Base-by-base conservation (phyloP, 306 rosid species). In the Senna tora region DNA sequence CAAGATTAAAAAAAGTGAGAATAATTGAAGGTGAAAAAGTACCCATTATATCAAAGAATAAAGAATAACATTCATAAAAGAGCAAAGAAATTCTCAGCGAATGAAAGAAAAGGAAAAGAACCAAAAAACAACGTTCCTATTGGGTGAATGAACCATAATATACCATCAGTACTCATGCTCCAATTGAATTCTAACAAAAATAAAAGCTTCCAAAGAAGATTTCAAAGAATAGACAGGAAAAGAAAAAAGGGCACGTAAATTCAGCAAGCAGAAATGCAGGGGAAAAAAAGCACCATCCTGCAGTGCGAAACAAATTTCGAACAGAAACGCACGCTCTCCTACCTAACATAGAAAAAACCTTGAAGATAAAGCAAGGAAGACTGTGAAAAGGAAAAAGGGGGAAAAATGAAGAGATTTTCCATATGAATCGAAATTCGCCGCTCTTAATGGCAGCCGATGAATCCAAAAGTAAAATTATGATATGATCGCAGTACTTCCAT, bases 331-430 rank as follows among this genome's bases (percentile, higher is more conserved):
- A 60, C 47, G 53, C 69, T 69, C 75, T 74, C 74, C 62, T 70
- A 82, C 90, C 90, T 72, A 85, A 74, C 83, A 67, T 64, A 52
- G 30, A 75, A 58, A 62, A 28, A 69, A 43, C 68, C 83, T 70
- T 69, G 57, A 5, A 75, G 63, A 71, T 6, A 54, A 57, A 70
- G 79, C 59, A 41, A 62, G 67, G 15, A 13, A 55, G 17, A 45
- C 45, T 19, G 32, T 34, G 64, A 34, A 68, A 68, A 73, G 28
- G 20, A 54, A 59, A 4, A 19, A 14, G 34, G 19, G 32, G n/a
- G n/a, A n/a, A 34, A 7, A 45, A 22, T 43, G 6, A 4, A 4
- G 17, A 39, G 9, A 0, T 17, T 10, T 7, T 30, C 21, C 21
- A 32, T 9, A 58, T 61, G 12, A 51, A 65, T 11, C 32, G 32